Base-by-base conservation (phyloP, 2,329 filamentous ascomycete genomes). In the Fusarium tjaetaba region DNA sequence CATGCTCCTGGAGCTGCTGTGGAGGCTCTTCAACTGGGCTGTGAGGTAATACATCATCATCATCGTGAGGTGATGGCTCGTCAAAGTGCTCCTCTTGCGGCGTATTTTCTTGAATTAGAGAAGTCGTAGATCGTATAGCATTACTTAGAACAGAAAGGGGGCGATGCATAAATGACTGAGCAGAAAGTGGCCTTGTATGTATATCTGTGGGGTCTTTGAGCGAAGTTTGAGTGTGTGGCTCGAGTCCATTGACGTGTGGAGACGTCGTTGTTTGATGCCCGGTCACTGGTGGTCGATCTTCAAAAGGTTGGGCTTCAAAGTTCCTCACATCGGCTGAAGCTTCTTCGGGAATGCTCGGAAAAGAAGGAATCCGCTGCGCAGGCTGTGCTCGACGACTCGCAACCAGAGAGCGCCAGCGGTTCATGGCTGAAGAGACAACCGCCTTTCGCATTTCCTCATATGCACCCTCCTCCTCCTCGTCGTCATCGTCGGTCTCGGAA, bases 391-490 rank as follows among this genome's bases (percentile, higher is more conserved):
- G 66, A 20, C 66, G 74, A 39, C 61, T 72, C 14, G 72, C 65
- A 28, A 77, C 67, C 30, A 76, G 57, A 34, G 68, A 71, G 36
- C 76, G 76, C 76, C 76, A 78, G 38, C 75, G 75, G 9, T 68
- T 73, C 67, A 78, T 70, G 18, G 73, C 74, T 11, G 72, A 66
- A 41, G 75, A 74, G 38, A 78, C 49, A 53, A 76, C 75, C 2
- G 72, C 69, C 32, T 67, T 74, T 36, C 67, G 73, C 43, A 76
- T 68, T 43, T 70, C 65, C 26, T 74, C 66, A 28, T 60, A 65
- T 26, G 59, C 59, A 3, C 70, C 61, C 41, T 70, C 75, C 20
- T 70, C 75, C 16, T 77, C 70, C 6, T 28, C 70, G 1, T 18
- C 51, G 5, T 55, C 51, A 28, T 71, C 70, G 3, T 72, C 68